Base-by-base conservation (phyloP, 176 grass and related monocot genomes). In the Eleusine coracana region DNA sequence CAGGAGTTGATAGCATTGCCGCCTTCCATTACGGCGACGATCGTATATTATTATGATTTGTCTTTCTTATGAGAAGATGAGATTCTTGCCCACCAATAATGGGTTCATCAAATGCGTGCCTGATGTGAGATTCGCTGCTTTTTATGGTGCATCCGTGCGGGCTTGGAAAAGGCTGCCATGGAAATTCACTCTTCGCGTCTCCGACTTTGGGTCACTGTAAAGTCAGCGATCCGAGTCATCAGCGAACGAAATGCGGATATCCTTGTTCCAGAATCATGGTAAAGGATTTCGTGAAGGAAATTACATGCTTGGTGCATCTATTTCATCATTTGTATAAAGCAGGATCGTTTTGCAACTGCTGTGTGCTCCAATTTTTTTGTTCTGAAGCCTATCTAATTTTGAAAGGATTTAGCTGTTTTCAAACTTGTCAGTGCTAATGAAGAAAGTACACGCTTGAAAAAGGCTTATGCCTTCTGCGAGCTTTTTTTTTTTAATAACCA, bases 81-180 rank as follows among this genome's bases (percentile, higher is more conserved):
- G 80, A 75, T 79, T 79, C 51, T 73, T 50, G 49, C 49, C 66
- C 21, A n/a, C 0, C n/a, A 41, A 69, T 83, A 42, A 86, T 67
- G 68, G 62, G 6, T 3, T 15, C 37, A 46, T 69, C 49, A 25
- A n/a, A 68, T 78, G 88, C 83, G 75, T 65, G 84, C 61, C 16
- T 49, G 16, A 11, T 71, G 9, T 27, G 68, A 20, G 68, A 70
- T 79, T 82, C 79, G 60, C 41, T 44, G 3, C 60, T 79, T 74
- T 90, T 77, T 8, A 69, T 72, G 55, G 5, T 1, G 77, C 84
- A 75, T 83, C 61, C 84, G 69, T 90, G 75, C 34, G 84, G 68
- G 44, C 15, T 55, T 54, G 69, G 80, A 14, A 75, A 86, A 83
- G 68, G 67, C 23, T 69, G 31, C 21, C 1, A 41, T 1, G 18